Percentiles rank a stretch among this genome's conserved stretches.
phyloP scores from a whole-genome alignment of 169 alveolate genomes.

The Eimeria maxima region DNA sequence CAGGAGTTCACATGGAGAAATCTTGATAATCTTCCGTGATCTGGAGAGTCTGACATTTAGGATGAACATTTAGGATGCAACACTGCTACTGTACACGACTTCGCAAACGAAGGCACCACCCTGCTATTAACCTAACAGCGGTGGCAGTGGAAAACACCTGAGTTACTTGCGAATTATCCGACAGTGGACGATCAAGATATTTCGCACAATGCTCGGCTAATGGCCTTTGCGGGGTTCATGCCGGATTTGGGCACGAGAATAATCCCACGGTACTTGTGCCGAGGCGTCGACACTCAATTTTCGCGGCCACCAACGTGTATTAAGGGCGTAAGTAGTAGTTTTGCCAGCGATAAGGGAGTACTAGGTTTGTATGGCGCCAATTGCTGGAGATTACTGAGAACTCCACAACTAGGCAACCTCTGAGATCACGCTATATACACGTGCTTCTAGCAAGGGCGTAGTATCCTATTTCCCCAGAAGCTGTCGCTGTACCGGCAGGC shows the following conservation, averaged over 20 bases:
- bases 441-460: neutral
- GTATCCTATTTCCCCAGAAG: neutral
- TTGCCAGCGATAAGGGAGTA: no score
- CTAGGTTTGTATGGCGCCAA: neutral
- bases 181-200: neutral
- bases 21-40: neutral
- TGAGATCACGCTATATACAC: neutral
- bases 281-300: neutral
- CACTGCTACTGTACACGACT: neutral
- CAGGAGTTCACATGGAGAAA: neutral
- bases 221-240: neutral
- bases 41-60: neutral
- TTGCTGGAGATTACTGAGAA: neutral
- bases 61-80: neutral
- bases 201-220: neutral
- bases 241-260: neutral
- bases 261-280: neutral
- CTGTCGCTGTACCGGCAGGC: slow-evolving; percentile 20
- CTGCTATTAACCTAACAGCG: neutral
- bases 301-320: no score
- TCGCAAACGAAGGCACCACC: neutral
- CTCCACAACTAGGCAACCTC: neutral
- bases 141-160: neutral
- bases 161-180: neutral
- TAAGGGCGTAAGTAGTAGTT: no score